Base-by-base conservation (phyloP, 768 basidiomycete genomes). In the Suillus sp. region DNA sequence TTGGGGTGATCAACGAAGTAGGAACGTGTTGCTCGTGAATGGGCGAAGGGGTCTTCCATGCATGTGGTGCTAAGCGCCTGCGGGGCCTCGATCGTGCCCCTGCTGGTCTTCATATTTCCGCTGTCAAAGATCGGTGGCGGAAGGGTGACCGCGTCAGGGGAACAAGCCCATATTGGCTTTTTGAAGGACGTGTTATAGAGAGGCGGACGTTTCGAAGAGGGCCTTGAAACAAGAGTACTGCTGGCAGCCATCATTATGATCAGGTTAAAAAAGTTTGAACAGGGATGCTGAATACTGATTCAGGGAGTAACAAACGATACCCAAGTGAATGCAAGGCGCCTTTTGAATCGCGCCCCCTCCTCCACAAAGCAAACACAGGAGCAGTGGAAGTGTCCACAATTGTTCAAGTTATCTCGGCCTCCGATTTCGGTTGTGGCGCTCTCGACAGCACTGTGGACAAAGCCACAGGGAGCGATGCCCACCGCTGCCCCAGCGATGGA, bases 391-490 rank as follows among this genome's bases (percentile, higher is more conserved):
- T 34, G 34, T 60, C n/a, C 9, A 64, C 51, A 62, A 16, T 51
- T 53, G 43, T 51, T 47, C 56, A 62, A 61, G 32, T 20, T 43
- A 69, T 51, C 67, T 72, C 70, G 75, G 59, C 65, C 55, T 45
- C 47, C 34, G 65, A 34, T 64, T 25, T 38, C 51, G 47, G 32
- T 64, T 60, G 61, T 57, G 35, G 22, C 53, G 56, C 54, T 42
- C 56, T 32, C 51, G 53, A 75, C 65, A 70, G 14, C 53, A 59
- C 55, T 35, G 38, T 34, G 54, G 47, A 72, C 67, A 74, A 74
- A 75, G 68, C 57, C 66, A 75, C 72, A 75, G 69, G 57, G 37
- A 30, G 61, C 50, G 50, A 56, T 32, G 45, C 37, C 40, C 59
- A 65, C 59, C 60, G 62, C 59, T 60, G 38, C 68, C 57, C 65